phyloP scores from a whole-genome alignment of 2,329 filamentous ascomycete genomes.

The Curvularia sp. region DNA sequence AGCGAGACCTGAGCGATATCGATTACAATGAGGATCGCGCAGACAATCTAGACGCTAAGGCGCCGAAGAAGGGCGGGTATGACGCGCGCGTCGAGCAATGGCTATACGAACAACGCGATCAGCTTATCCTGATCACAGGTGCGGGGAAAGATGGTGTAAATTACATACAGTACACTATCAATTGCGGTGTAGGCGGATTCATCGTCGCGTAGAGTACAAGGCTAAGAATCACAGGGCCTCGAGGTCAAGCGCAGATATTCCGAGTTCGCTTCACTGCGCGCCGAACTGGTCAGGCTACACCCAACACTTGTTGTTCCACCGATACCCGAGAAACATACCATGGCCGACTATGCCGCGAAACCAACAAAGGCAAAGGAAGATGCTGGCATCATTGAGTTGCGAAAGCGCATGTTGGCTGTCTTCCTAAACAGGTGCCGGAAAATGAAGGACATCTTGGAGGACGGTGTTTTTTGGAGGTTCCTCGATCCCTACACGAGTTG shows the following conservation, averaged over 20 bases:
- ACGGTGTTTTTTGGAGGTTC: constrained; percentile 98
- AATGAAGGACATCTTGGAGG: constrained; percentile 90
- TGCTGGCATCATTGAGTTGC: constrained; percentile 91
- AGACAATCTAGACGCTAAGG: constrained; percentile 51
- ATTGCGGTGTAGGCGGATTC: constrained; percentile 75
- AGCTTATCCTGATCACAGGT: constrained; percentile 89
- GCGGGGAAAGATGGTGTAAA: constrained; percentile 93
- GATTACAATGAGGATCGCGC: constrained; percentile 62
- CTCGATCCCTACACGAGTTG: constrained; percentile 98
- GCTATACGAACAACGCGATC: constrained; percentile 89
- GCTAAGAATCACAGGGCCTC: constrained; percentile 70
- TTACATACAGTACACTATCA: constrained; percentile 97
- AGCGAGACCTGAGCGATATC: constrained; percentile 65
- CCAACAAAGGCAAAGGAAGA: constrained; percentile 98
- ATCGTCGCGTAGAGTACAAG: constrained; percentile 1
- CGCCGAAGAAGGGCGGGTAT: constrained; percentile 82
- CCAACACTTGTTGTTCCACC: constrained; percentile 95
- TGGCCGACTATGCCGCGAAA: constrained; percentile 98
- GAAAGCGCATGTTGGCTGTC: constrained; percentile 95
- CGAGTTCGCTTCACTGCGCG: constrained; percentile 89
- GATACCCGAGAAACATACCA: constrained; percentile 98
- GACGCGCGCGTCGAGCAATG: constrained; percentile 97
- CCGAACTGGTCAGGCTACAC: constrained; percentile 88
- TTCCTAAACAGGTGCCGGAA: constrained; percentile 92
- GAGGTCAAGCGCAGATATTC: constrained; percentile 96